Base-by-base conservation (phyloP, 2,329 filamentous ascomycete genomes). In the Colletotrichum costaricense region DNA sequence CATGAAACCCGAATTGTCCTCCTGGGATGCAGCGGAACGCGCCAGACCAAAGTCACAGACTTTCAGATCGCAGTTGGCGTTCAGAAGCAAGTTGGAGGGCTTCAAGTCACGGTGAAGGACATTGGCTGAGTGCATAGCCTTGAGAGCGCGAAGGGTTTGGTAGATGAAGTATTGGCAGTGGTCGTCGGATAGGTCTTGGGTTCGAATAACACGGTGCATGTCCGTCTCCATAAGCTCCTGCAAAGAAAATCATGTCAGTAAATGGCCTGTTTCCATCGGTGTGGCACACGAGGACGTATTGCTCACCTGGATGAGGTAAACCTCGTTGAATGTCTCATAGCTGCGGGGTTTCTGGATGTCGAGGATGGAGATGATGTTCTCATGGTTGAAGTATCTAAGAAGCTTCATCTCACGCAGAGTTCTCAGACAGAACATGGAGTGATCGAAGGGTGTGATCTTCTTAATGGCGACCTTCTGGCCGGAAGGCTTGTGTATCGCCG, bases 111-210 rank as follows among this genome's bases (percentile, higher is more conserved):
- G 93, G 84, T 99, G 97, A 12, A 99, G 91, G 60, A 99, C 97
- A 80, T 99, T 98, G 76, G 97, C 97, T 16, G 97, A 98, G 86
- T 99, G 97, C 96, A 99, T 98, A 52, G 97, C 97, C 88, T 99
- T 99, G 79, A 99, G 89, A 12, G 96, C 97, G 79, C 97, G 95
- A 72, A 99, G 91, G 2, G 97, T 99, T 87, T 99, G 97, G 88
- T 99, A 99, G 85, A 99, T 99, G 86, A 99, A 99, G 87, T 99
- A 99, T 85, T 99, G 97, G 90, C 97, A 99, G 84, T 99, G 97
- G 83, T 99, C 97, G 84, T 99, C 97, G 49, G 97, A 98, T 58
- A 99, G 91, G 81, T 99, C 97, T 85, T 99, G 97, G 52, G 97
- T 99, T 78, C 97, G 95, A 81, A 99, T 99, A 77, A 99, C 97